Evolutionary conservation across 306 rosid species (phyloP), one percentile per base, ranked within the genome.

Genomic region (Cyclanthera cordifolia): DNA sequence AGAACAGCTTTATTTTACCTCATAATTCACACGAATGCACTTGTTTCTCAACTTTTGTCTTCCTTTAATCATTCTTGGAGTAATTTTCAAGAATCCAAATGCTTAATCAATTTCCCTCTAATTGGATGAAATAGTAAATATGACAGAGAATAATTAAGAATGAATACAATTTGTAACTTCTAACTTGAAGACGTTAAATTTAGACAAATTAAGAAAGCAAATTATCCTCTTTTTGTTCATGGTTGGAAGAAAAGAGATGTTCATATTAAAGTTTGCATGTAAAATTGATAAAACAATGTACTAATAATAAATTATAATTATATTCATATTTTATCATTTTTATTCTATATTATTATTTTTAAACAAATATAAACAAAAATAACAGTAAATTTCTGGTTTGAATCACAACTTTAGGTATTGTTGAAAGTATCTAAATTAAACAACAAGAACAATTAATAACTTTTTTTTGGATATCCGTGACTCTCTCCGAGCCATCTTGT

Each of bases 21-120:
- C 70, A 64, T 13, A 43, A 45, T 64, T 64, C 53, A 12, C 70
- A 64, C 70, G 70, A 64, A 64, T 64, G 53, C 70, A 23, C 17
- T 43, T 63, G 13, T 63, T 63, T 5, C 14, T 61, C 1, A 61
- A 59, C 48, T 60, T 60, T 63, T 41, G 19, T 14, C 14, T n/a
- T 20, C 30, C 37, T 45, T 64, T 15, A 23, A 1, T 45, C 23
- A 45, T 64, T 64, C 70, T 64, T 64, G 70, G 70, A 64, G 70
- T 64, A 64, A 20, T 64, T 64, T 64, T 64, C 2, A 64, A 64
- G 70, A 64, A 37, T 64, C 50, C 53, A 24, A 64, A 64, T 64
- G 28, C 50, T 45, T 41, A 41, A 41, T 45, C 34, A 61, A 37
- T 5, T 60, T 34, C 67, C 1, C 12, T 49, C 67, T 32, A 19